Base-by-base conservation (phyloP, 306 rosid genomes). In the Comarum palustre region DNA sequence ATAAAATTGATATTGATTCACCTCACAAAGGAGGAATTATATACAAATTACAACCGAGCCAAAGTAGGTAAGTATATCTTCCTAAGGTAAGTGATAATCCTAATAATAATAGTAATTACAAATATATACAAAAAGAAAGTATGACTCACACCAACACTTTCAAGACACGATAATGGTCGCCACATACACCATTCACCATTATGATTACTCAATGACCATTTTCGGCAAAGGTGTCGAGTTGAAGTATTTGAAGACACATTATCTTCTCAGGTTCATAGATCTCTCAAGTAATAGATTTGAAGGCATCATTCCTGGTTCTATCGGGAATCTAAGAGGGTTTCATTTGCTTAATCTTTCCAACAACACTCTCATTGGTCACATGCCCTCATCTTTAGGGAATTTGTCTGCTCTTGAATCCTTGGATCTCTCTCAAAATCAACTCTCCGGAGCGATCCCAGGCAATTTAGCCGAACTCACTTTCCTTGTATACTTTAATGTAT, bases 361-460 rank as follows among this genome's bases (percentile, higher is more conserved):
- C 38, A 72, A 78, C 46, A 0, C 2, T 22, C 57, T 72, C 29
- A 43, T 8, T 8, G 43, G 78, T 59, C 39, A 1, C 39, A 48
- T 73, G 3, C 82, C 82, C 2, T 59, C 71, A 19, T 58, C 75
- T 0, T 1, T 73, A 17, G 36, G 59, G 15, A 60, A 66, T 22
- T 22, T 79, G 67, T 25, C 51, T 6, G 16, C 9, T 9, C 78
- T 73, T 3, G 71, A 79, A 27, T 68, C 78, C 0, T 39, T 79
- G 6, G 75, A 79, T 36, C 67, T 73, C 8, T 79, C 75, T 9
- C 1, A 6, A 2, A 79, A 79, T 19, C 20, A 50, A 32, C 66
- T 79, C 59, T 60, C 72, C 4, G 54, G 78, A 66, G 31, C 0
- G 58, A 79, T 79, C 48, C 66, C 78, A 2, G 0, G 8, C 3